Evolutionary conservation across 1,284 basidiomycete species (phyloP), one percentile per base, ranked within the genome.

Genomic region (Melampsora larici-populina): DNA sequence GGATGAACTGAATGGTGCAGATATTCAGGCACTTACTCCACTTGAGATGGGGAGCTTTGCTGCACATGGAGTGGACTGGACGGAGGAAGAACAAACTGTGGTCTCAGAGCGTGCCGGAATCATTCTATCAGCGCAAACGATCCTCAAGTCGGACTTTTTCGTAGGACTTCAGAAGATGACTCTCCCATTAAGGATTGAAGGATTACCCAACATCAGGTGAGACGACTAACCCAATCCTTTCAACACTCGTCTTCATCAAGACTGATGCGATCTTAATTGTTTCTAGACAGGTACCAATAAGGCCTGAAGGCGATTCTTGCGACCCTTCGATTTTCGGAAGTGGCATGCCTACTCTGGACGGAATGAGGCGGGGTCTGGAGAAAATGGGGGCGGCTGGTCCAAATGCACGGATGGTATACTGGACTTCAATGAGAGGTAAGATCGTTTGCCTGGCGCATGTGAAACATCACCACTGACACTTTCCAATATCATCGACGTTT

Each of bases 61-160:
- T 15, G 21, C 63, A 21, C 69, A 78, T 36, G 76, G 76, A 8
- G 62, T 62, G 55, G 76, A 78, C 24, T 78, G 69, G 76, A 72
- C 76, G n/a, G 76, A 78, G 65, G 76, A 78, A 46, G 76, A 78
- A 71, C 81, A 83, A 66, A 83, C 83, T 26, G 83, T 84, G 17
- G 95, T 99, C 18, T 87, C 89, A 33, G 92, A 91, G 81, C 89
- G 97, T 69, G 88, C 88, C 6, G 97, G 97, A 7, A 90, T 88
- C 78, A 92, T 99, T 79, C 85, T 99, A 0, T 96, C 93, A 2
- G 91, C 92, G 0, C 93, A 91, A 17, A 96, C 94, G 0, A 97
- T 99, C 82, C 87, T 99, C 82, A 99, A 99, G 86, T 95, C 92
- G 13, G 76, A 78, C 29, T 78, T 78, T 58, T 78, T 78, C 62